Conservation (phyloP, 202 grass and related monocot species). For the Schoenoplectus triqueter region DNA sequence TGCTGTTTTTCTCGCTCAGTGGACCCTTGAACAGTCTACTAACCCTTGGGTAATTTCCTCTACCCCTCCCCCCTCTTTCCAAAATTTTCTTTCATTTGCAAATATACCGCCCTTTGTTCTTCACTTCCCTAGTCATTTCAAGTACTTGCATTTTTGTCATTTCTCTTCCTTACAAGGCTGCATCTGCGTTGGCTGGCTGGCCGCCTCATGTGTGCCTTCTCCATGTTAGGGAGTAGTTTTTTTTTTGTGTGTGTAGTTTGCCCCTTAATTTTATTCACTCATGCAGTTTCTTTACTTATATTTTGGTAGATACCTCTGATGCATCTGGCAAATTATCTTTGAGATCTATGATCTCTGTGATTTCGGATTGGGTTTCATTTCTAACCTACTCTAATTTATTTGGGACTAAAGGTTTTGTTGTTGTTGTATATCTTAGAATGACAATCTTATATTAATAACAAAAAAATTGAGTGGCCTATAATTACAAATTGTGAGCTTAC, state of each 20-base stretch:
- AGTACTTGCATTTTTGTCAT: not conserved
- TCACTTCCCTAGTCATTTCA: not conserved
- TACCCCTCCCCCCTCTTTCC: constrained; percentile 15
- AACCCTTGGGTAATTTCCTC: constrained; percentile 72
- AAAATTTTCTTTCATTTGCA: constrained; percentile 6
- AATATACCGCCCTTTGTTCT: constrained; percentile 25
- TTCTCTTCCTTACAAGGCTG: constrained; percentile 4
- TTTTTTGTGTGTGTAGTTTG: not conserved
- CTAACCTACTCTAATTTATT: too few species aligned
- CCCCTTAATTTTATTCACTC: not conserved
- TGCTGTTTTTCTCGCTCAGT: constrained; percentile 80
- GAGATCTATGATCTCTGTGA: too few species aligned
- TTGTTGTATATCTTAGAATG: not conserved
- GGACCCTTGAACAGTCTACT: constrained; percentile 81
- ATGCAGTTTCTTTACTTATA: not conserved
- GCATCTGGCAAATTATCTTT: too few species aligned
- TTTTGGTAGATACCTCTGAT: not conserved
- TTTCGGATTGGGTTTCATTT: too few species aligned
- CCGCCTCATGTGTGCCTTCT: not conserved
- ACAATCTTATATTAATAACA: not conserved
- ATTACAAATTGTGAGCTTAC: not conserved
- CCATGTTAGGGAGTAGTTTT: not conserved
- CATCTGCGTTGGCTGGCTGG: not conserved
- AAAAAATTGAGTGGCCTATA: not conserved
- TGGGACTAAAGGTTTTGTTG: too few species aligned